Percentiles rank a stretch among this genome's conserved stretches.
Conservation (phyloP, 805 yeast genomes). For the Suhomyces sp. region DNA sequence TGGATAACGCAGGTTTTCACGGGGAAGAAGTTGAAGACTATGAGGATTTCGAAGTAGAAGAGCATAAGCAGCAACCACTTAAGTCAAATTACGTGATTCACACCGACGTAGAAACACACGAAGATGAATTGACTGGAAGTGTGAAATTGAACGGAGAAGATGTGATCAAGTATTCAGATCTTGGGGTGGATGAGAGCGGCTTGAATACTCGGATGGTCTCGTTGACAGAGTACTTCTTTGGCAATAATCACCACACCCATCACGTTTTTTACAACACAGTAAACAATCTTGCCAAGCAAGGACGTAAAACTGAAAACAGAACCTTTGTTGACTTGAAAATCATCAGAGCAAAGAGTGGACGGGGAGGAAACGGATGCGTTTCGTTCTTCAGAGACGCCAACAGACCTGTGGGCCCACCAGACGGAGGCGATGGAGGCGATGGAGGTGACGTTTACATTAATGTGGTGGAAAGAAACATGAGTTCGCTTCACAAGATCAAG, state of each 20-base stretch:
- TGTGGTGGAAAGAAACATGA: conserved; percentile 63
- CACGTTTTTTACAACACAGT: conserved; percentile 35
- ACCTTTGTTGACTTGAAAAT: conserved; percentile 61
- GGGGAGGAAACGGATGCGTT: conserved; percentile 85
- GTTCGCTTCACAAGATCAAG: conserved; percentile 67
- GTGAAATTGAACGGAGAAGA: neutral
- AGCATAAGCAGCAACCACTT: neutral
- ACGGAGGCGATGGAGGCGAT: conserved; percentile 98
- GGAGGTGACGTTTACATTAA: conserved; percentile 88
- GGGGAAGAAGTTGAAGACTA: neutral
- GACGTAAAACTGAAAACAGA: conserved; percentile 33
- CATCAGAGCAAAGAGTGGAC: conserved; percentile 67
- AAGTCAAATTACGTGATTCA: conserved; percentile 3
- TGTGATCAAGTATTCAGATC: conserved; percentile 11
- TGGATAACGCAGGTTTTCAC: neutral
- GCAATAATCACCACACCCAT: conserved; percentile 39
- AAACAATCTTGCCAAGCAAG: conserved; percentile 23
- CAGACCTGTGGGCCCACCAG: conserved; percentile 86
- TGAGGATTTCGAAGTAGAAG: neutral
- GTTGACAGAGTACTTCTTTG: conserved; percentile 38
- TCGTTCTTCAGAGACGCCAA: conserved; percentile 88
- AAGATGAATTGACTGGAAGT: neutral
- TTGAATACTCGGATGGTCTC: conserved; percentile 16
- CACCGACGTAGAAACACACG: neutral
- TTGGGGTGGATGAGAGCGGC: conserved; percentile 19